Conservation (phyloP, 2,329 filamentous ascomycete genomes). For the Ambrosiella beaveri region DNA sequence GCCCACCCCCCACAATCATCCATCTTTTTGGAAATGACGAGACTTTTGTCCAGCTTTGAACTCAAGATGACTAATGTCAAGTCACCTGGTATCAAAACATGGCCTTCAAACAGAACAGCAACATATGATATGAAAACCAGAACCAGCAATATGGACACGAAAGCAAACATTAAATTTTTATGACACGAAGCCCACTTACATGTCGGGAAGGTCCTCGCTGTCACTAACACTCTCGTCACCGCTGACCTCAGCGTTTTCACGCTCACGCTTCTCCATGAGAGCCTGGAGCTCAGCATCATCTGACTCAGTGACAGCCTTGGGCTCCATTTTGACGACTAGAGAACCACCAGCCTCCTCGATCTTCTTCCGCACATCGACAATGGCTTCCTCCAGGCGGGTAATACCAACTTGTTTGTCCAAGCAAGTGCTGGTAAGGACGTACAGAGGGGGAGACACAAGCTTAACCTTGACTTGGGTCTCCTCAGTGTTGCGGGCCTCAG, state of each 20-base stretch:
- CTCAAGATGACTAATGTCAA: too few species aligned
- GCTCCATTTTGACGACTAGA: constrained; percentile 90
- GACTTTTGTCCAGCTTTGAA: too few species aligned
- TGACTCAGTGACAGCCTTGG: constrained; percentile 96
- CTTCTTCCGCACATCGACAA: constrained; percentile 65
- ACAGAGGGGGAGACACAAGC: constrained; percentile 92
- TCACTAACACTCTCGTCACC: constrained; percentile 93
- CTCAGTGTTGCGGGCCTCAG: constrained; percentile 79
- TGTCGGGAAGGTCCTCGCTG: constrained; percentile 50
- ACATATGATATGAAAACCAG: constrained; percentile 1
- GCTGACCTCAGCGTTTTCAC: constrained; percentile 94
- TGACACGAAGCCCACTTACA: constrained; percentile 10
- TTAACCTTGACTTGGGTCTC: constrained; percentile 96
- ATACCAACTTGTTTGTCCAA: constrained; percentile 85
- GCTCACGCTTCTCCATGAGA: constrained; percentile 96
- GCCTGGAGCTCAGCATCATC: constrained; percentile 94
- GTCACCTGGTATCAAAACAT: too few species aligned
- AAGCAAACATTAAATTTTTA: constrained; percentile 1
- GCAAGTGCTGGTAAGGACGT: constrained; percentile 89
- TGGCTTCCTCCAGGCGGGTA: constrained; percentile 68
- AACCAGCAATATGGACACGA: background rate
- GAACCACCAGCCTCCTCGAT: constrained; percentile 66
- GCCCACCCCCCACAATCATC: too few species aligned
- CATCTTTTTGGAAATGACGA: too few species aligned
- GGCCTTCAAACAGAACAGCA: background rate